phyloP scores from a whole-genome alignment of 768 basidiomycete species.

The Termitomyces sp. region DNA sequence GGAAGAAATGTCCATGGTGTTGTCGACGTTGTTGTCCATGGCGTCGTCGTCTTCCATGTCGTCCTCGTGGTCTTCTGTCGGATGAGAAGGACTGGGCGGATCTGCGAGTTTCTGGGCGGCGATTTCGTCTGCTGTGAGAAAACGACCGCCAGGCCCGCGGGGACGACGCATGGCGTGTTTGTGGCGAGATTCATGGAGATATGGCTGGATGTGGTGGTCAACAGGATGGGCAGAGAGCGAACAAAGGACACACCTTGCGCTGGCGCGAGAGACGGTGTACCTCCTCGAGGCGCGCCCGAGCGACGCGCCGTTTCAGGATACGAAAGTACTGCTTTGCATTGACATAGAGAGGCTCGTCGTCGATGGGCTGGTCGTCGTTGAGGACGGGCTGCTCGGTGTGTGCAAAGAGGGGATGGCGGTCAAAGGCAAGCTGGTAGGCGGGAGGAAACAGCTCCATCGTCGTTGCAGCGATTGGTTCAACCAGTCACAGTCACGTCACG shows the following conservation, averaged over 20 bases:
- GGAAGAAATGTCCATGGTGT: slow-evolving; percentile 14
- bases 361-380: slow-evolving; percentile 42
- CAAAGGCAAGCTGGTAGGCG: slow-evolving; percentile 45
- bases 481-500: slow-evolving; percentile 19
- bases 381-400: slow-evolving; percentile 18
- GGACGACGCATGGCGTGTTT: slow-evolving; percentile 98
- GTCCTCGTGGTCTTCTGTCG: slow-evolving; percentile 18
- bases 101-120: slow-evolving; percentile 64
- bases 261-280: slow-evolving; percentile 89
- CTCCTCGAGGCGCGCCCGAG: slow-evolving; percentile 89
- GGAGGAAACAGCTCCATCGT: slow-evolving; percentile 49
- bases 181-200: slow-evolving; percentile 97
- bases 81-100: slow-evolving; percentile 24
- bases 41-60: slow-evolving; percentile 41
- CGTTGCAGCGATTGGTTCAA: slow-evolving; percentile 50
- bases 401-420: slow-evolving; percentile 17
- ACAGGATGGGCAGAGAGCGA: slow-evolving; percentile 2
- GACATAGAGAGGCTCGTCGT: slow-evolving; percentile 98
- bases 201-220: slow-evolving; percentile 56
- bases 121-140: slow-evolving; percentile 95
- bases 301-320: slow-evolving; percentile 92
- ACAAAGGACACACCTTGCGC: slow-evolving; percentile 64
- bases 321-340: slow-evolving; percentile 99
- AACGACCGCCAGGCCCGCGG: slow-evolving; percentile 94
- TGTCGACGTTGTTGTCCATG: background rate